A percentile compares a stretch with the other conserved stretches of the same genome.
phyloP scores from a whole-genome alignment of 371 early-diverging fungal species.

The Funneliformis caledonium region DNA sequence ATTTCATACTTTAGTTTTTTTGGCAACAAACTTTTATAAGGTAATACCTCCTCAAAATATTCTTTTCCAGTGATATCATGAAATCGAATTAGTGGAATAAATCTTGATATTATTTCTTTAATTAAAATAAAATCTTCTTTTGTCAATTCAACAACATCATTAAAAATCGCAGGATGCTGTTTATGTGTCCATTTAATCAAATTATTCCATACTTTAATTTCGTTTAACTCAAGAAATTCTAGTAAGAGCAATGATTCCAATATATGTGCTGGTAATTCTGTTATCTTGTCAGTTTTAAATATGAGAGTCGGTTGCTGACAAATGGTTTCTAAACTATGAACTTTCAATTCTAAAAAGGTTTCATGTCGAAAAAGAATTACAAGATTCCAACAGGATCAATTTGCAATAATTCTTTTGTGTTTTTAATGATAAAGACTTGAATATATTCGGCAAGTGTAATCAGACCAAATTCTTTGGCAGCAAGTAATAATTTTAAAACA shows the following conservation, averaged over 20 bases:
- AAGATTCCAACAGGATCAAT: not conserved
- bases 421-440: not conserved
- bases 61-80: not conserved
- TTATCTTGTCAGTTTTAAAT: not conserved
- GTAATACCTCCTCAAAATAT: not conserved
- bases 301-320: constrained; percentile 7
- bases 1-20: not conserved
- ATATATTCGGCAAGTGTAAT: constrained; percentile 1
- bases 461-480: constrained; percentile 30
- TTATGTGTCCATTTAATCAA: constrained; percentile 20
- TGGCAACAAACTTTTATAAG: not conserved
- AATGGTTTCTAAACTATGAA: constrained; percentile 15
- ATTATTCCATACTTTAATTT: constrained; percentile 32
- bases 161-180: not conserved
- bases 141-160: too few species aligned
- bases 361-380: constrained; percentile 1
- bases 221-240: constrained; percentile 16
- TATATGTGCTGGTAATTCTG: not conserved
- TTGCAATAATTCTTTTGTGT: not conserved
- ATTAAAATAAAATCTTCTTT: too few species aligned
- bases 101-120: not conserved
- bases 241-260: not conserved
- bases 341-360: not conserved
- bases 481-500: constrained; percentile 19
- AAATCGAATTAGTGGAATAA: constrained; percentile 4